These are phyloP conservation scores for Fusarium chlamydosporum DNA, from an alignment of 2,329 filamentous ascomycete species.

Conservation along the genomic window DNA sequence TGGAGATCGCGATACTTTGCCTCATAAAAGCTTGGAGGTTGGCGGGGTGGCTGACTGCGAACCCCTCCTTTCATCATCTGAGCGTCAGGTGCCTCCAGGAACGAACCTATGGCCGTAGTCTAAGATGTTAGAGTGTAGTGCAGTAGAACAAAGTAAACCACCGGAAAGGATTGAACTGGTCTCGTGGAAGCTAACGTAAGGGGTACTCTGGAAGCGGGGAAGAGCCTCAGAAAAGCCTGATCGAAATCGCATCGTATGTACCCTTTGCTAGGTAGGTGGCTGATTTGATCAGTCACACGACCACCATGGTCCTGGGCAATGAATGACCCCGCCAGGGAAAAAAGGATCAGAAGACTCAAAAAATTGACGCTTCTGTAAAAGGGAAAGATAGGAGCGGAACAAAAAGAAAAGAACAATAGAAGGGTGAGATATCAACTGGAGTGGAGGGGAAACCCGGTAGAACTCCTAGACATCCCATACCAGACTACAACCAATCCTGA, in stretches of 20 bases:
- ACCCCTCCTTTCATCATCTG: slow-evolving; percentile 30
- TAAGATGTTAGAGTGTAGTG: background rate
- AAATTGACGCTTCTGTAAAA: slow-evolving; percentile 30
- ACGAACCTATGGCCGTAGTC: slow-evolving; percentile 28
- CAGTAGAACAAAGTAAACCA: background rate
- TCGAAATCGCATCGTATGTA: slow-evolving; percentile 17
- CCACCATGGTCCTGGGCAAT: slow-evolving; percentile 26
- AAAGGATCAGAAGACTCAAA: slow-evolving; percentile 46
- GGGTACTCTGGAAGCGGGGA: slow-evolving; percentile 32
- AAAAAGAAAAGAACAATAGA: slow-evolving; percentile 14
- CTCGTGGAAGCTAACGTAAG: slow-evolving; percentile 19
- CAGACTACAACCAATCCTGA: slow-evolving; percentile 16
- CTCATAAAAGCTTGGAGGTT: slow-evolving; percentile 6
- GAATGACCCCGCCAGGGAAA: slow-evolving; percentile 39
- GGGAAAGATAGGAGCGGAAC: slow-evolving; percentile 19
- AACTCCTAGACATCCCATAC: slow-evolving; percentile 11
- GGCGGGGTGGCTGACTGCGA: slow-evolving; percentile 38
- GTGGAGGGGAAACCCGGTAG: slow-evolving; percentile 11
- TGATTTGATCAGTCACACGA: slow-evolving; percentile 50
- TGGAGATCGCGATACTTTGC: slow-evolving; percentile 6
- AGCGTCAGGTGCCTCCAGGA: slow-evolving; percentile 47
- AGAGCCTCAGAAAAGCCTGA: slow-evolving; percentile 22
- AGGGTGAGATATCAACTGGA: slow-evolving; percentile 17
- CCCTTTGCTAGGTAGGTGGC: slow-evolving; percentile 32
- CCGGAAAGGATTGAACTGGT: slow-evolving; percentile 9